Percentiles rank a stretch among this genome's conserved stretches.
phyloP scores from a whole-genome alignment of 1,284 basidiomycete species.

The Caloboletus inedulis region DNA sequence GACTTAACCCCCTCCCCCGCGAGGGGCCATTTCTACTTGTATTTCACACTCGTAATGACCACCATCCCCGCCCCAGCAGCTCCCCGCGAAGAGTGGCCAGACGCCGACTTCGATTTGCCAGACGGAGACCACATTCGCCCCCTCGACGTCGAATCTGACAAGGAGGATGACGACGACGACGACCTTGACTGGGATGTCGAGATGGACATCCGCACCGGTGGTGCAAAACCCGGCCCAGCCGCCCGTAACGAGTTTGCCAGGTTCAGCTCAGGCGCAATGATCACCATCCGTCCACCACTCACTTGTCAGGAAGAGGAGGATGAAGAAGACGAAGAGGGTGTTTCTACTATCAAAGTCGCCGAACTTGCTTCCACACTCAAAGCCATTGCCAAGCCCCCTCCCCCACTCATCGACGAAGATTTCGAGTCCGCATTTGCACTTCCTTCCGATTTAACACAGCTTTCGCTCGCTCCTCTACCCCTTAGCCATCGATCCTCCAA shows the following conservation, averaged over 20 bases:
- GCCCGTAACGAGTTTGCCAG: slow-evolving; percentile 32
- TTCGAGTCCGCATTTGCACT: slow-evolving; percentile 75
- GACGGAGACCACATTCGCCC: slow-evolving; percentile 66
- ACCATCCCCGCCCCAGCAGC: slow-evolving; percentile 58
- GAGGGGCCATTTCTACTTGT: slow-evolving; percentile 23
- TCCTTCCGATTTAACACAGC: slow-evolving; percentile 69
- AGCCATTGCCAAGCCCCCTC: slow-evolving; percentile 32
- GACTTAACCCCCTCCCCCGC: slow-evolving; percentile 16
- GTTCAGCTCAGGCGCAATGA: slow-evolving; percentile 35
- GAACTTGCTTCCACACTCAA: slow-evolving; percentile 43
- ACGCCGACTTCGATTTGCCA: slow-evolving; percentile 79
- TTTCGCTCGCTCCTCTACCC: slow-evolving; percentile 71
- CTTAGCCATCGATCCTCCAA: slow-evolving; percentile 72
- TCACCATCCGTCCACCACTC: slow-evolving; percentile 64
- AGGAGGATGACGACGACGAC: slow-evolving; percentile 53
- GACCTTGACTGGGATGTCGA: slow-evolving; percentile 73
- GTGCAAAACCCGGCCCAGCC: slow-evolving; percentile 45
- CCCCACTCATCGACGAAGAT: slow-evolving; percentile 56
- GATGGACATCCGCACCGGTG: slow-evolving; percentile 62
- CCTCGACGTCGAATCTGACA: slow-evolving; percentile 54
- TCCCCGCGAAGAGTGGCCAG: slow-evolving; percentile 73
- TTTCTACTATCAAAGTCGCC: slow-evolving; percentile 74
- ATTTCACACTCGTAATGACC: slow-evolving; percentile 24
- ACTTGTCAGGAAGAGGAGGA: slow-evolving; percentile 48
- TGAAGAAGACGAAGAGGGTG: slow-evolving; percentile 74